Evolutionary conservation across 1,284 basidiomycete species (phyloP).

Genomic region (Exobasidium rhododendri): DNA sequence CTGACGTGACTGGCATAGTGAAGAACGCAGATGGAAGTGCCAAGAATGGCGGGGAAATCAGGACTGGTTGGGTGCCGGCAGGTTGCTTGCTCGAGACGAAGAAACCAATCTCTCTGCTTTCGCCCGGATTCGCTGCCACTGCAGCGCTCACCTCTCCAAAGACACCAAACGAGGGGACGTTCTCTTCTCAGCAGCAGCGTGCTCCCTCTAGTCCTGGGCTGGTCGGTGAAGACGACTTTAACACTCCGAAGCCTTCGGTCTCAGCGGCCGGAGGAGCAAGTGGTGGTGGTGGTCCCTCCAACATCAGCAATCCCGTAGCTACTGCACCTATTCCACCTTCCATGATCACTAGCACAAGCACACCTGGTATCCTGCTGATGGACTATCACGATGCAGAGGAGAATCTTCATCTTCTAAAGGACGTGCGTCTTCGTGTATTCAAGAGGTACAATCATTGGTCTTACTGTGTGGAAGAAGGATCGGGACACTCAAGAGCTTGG

Average conservation of each 20-base stretch:
- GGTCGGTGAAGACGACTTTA: not conserved
- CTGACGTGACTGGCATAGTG: slow-evolving; percentile 70
- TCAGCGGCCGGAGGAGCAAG: not conserved
- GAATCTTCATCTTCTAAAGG: slow-evolving; percentile 79
- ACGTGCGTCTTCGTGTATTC: slow-evolving; percentile 83
- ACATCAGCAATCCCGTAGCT: slow-evolving; percentile 32
- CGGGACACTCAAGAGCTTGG: slow-evolving; percentile 46
- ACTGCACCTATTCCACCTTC: slow-evolving; percentile 71
- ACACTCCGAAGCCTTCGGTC: not conserved
- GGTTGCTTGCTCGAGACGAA: slow-evolving; percentile 86
- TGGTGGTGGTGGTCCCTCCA: not conserved
- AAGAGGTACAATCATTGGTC: slow-evolving; percentile 96
- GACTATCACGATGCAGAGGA: slow-evolving; percentile 71
- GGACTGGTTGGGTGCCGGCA: slow-evolving; percentile 56
- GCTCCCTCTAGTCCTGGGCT: not conserved
- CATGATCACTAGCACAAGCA: slow-evolving; percentile 86
- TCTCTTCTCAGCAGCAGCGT: not conserved
- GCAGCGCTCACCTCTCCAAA: not conserved
- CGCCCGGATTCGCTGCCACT: not conserved
- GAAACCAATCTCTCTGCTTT: slow-evolving; percentile 53
- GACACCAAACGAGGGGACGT: not conserved
- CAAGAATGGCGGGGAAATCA: slow-evolving; percentile 54
- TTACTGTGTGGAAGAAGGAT: slow-evolving; percentile 60
- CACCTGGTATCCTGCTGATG: slow-evolving; percentile 89
- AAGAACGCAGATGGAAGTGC: slow-evolving; percentile 78